phyloP scores from a whole-genome alignment of 2,329 filamentous ascomycete species.

The Leptographium wingfieldii region DNA sequence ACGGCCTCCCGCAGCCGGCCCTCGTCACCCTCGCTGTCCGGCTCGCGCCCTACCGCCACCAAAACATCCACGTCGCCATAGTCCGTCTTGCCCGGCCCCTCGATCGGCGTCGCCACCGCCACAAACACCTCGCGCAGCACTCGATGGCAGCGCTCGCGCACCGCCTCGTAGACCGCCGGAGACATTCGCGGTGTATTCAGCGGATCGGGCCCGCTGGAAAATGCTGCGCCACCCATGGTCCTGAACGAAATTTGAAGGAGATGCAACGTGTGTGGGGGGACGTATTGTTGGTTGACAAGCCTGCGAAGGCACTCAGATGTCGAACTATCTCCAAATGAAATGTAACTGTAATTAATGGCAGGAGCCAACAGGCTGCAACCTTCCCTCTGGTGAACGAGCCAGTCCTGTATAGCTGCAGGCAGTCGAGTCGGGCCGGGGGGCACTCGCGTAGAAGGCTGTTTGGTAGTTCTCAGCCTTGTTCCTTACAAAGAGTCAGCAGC shows the following conservation, averaged over 20 bases:
- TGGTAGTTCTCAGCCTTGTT: not conserved
- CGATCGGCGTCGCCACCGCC: conserved; percentile 46
- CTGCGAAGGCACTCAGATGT: no score
- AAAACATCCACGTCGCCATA: conserved; percentile 66
- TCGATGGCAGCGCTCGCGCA: conserved; percentile 32
- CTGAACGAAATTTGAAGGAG: not conserved
- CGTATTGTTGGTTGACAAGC: no score
- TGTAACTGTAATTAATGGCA: not conserved
- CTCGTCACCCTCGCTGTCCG: not conserved
- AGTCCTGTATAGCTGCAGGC: not conserved
- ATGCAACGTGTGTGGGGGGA: no score
- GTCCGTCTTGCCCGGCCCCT: conserved; percentile 54
- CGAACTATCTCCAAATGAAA: not conserved
- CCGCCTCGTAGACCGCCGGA: conserved; percentile 37
- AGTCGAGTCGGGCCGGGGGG: not conserved
- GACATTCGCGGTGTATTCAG: conserved; percentile 56
- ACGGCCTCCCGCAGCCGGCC: not conserved
- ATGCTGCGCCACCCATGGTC: conserved; percentile 54
- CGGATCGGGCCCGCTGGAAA: conserved; percentile 30
- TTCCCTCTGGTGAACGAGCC: not conserved
- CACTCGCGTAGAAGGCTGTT: not conserved
- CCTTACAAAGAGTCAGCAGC: not conserved
- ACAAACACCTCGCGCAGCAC: conserved; percentile 39
- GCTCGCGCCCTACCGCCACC: conserved; percentile 8
- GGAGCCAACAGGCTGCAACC: not conserved